Percentiles rank a stretch among this genome's conserved stretches.
These are phyloP conservation scores for Cucurbita moschata DNA, from an alignment of 306 rosid species.

Conservation along the genomic window DNA sequence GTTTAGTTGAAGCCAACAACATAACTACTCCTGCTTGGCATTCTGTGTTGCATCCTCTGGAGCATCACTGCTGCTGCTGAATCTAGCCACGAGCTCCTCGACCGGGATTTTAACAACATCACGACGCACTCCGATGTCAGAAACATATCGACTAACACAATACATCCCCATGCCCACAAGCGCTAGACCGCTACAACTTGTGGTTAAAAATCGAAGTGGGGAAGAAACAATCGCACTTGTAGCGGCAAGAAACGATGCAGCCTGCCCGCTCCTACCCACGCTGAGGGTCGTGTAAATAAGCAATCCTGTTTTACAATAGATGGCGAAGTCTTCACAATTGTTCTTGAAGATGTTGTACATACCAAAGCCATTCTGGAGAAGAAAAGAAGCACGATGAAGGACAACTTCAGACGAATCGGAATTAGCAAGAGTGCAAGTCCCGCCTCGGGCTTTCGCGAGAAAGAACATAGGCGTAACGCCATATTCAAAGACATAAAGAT, in stretches of 20 bases:
- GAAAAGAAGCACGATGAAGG: slow-evolving; percentile 41
- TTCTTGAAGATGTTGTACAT: slow-evolving; percentile 38
- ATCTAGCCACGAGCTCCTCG: slow-evolving; percentile 28
- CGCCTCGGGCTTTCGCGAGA: slow-evolving; percentile 51
- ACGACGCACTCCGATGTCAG: slow-evolving; percentile 41
- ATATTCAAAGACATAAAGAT: slow-evolving; percentile 44
- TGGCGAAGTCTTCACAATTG: slow-evolving; percentile 72
- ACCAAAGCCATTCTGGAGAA: slow-evolving; percentile 58
- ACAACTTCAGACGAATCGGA: slow-evolving; percentile 32
- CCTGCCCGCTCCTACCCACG: slow-evolving; percentile 54
- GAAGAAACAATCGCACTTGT: slow-evolving; percentile 22
- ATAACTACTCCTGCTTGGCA: neutral
- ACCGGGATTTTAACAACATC: slow-evolving; percentile 41
- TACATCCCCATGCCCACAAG: slow-evolving; percentile 30
- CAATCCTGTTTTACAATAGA: slow-evolving; percentile 77
- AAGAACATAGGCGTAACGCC: slow-evolving; percentile 29
- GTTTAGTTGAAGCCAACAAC: neutral
- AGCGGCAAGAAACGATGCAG: slow-evolving; percentile 34
- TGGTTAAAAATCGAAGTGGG: slow-evolving; percentile 17
- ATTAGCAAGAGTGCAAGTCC: slow-evolving; percentile 57
- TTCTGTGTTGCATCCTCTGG: slow-evolving; percentile 14
- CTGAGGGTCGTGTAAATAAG: slow-evolving; percentile 18
- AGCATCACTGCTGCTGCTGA: slow-evolving; percentile 2
- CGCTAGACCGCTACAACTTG: slow-evolving; percentile 18
- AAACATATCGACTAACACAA: slow-evolving; percentile 24